A percentile compares a stretch with the other conserved stretches of the same genome.
phyloP scores from a whole-genome alignment of 2,329 filamentous ascomycete genomes.

The Sporothrix mexicana region DNA sequence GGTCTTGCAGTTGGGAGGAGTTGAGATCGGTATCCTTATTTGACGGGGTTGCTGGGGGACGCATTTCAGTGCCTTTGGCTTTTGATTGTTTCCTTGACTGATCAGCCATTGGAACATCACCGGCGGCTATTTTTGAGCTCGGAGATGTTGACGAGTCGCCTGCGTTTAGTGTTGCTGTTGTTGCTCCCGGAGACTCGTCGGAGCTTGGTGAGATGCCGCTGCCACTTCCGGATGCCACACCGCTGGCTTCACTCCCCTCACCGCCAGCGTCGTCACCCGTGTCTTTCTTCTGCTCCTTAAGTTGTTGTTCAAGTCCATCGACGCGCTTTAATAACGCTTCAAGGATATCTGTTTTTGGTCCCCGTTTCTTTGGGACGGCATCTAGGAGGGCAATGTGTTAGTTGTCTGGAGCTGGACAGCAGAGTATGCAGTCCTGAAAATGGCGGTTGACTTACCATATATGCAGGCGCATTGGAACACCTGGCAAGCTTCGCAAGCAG shows the following conservation, averaged over 20 bases:
- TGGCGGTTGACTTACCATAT: constrained; percentile 67
- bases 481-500: constrained; percentile 86
- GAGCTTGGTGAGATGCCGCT: constrained; percentile 33
- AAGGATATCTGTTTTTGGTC: constrained; percentile 86
- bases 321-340: constrained; percentile 84
- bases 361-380: constrained; percentile 86
- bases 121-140: background rate
- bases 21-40: background rate
- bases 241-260: constrained; percentile 37
- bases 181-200: background rate
- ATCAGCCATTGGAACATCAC: background rate
- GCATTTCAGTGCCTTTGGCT: background rate
- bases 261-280: constrained; percentile 39
- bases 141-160: background rate
- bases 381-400: constrained; percentile 57
- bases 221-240: constrained; percentile 40
- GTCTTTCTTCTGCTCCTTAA: constrained; percentile 68
- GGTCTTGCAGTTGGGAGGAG: constrained; percentile 43
- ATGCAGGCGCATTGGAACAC: constrained; percentile 88
- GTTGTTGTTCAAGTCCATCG: constrained; percentile 79
- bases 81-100: constrained; percentile 2
- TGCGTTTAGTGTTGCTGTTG: background rate
- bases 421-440: too few relatives aligned
- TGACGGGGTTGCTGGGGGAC: background rate
- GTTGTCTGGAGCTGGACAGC: background rate